Conservation (phyloP, 148 eudicot genomes). For the Rhododendron ovatum region DNA sequence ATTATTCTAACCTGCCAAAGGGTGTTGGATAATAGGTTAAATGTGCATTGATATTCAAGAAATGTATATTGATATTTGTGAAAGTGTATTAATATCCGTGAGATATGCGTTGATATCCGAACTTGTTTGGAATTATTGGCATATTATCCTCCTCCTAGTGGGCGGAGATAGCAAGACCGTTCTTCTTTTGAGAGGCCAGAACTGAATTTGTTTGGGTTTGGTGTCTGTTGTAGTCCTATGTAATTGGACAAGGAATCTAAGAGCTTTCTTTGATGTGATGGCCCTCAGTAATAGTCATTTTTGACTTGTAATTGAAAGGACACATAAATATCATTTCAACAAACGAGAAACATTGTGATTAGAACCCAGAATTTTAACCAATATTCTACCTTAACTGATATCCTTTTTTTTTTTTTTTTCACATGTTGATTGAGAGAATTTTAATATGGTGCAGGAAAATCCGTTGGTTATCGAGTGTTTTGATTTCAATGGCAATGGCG, state of each 20-base stretch:
- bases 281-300: neutral
- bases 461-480: conserved; percentile 86
- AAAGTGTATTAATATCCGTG: too few relatives aligned
- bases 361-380: neutral
- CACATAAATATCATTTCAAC: neutral
- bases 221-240: neutral
- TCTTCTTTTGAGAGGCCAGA: neutral
- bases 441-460: conserved; percentile 52
- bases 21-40: too few relatives aligned
- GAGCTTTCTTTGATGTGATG: neutral
- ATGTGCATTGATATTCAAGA: too few relatives aligned
- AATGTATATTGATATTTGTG: too few relatives aligned
- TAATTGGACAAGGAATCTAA: neutral
- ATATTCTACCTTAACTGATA: neutral
- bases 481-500: conserved; percentile 77
- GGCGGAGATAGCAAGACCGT: neutral
- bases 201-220: neutral
- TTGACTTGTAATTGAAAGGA: neutral
- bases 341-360: neutral
- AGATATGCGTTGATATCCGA: too few relatives aligned
- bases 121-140: too few relatives aligned
- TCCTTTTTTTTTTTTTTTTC: neutral
- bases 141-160: too few relatives aligned
- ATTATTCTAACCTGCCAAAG: too few relatives aligned
- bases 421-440: neutral